Evolutionary conservation across 2,329 filamentous ascomycete genomes (phyloP), one percentile per base, ranked within the genome.

Genomic region (Trichoderma breve): DNA sequence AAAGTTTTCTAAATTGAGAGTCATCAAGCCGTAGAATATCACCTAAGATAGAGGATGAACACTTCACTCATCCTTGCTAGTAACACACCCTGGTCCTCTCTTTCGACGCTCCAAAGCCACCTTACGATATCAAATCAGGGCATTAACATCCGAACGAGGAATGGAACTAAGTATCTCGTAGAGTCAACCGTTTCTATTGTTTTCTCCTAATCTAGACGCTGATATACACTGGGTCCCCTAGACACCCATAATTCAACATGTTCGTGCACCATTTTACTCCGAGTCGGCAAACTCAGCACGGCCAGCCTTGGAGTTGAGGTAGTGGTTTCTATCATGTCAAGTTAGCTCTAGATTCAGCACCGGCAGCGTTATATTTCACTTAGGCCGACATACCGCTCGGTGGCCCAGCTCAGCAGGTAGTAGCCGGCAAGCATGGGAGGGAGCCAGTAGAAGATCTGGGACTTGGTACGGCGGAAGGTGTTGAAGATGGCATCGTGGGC

Each of bases 401-500:
- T 91, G 76, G 96, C 95, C 96, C 96, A 99, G 81, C 92, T 85
- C 91, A 98, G 93, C 76, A 90, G 81, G 81, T 91, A 90, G 86
- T 98, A 99, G 76, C 89, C 94, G 76, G 87, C 83, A 75, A 96
- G 78, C 77, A 97, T 85, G 51, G 95, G 92, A 73, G 96, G 93
- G 30, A 91, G 88, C 83, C 95, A 91, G 89, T 95, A 99, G 77
- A 98, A 90, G 77, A 97, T 90, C 87, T 98, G 96, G 77, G 88
- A 83, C 82, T 90, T 91, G 84, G 92, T 93, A 79, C 96, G 91
- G 83, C 96, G 91, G 89, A 92, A 97, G 78, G 90, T 91, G 89
- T 99, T 99, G 91, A 98, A 98, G 86, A 98, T 85, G 80, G 95
- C 95, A 76, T 91, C 92, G 83, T 95, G 85, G 75, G 88, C 83